Evolutionary conservation across 1,284 basidiomycete genomes (phyloP).

Genomic region (Rhodotorula sp.): DNA sequence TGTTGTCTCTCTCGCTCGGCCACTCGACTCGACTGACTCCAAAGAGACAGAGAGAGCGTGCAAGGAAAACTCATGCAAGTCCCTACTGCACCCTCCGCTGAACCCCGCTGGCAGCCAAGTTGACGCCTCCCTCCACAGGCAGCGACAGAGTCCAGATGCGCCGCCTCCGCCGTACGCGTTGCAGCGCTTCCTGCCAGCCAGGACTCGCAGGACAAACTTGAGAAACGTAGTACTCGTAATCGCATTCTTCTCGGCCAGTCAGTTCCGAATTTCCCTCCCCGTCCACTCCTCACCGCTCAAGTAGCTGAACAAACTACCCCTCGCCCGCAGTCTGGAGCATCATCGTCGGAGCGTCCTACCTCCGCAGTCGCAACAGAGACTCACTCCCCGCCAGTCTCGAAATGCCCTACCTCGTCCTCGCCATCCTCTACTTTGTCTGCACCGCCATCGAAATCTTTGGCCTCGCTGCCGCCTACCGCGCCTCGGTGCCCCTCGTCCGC

Average conservation of each 20-base stretch:
- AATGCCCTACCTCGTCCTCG: constrained; percentile 28
- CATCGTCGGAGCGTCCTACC: constrained; percentile 14
- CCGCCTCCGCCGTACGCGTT: constrained; percentile 6
- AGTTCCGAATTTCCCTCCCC: not conserved
- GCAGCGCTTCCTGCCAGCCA: not conserved
- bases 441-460: constrained; percentile 30
- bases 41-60: no score
- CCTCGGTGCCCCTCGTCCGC: constrained; percentile 26
- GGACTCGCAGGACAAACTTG: constrained; percentile 1
- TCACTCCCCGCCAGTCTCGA: constrained; percentile 9
- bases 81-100: no score
- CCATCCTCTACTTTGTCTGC: constrained; percentile 32
- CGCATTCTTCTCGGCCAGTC: constrained; percentile 15
- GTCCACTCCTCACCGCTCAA: not conserved
- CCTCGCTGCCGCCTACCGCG: constrained; percentile 16
- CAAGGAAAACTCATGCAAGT: no score
- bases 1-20: no score
- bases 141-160: constrained; percentile 2
- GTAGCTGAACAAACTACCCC: not conserved
- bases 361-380: constrained; percentile 14
- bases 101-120: no score
- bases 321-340: constrained; percentile 23
- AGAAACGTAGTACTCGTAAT: constrained; percentile 19
- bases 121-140: no score
- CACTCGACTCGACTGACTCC: no score